A percentile compares a stretch with the other conserved stretches of the same genome.
phyloP scores from a whole-genome alignment of 1,284 basidiomycete species.

The Amylostereum areolatum region DNA sequence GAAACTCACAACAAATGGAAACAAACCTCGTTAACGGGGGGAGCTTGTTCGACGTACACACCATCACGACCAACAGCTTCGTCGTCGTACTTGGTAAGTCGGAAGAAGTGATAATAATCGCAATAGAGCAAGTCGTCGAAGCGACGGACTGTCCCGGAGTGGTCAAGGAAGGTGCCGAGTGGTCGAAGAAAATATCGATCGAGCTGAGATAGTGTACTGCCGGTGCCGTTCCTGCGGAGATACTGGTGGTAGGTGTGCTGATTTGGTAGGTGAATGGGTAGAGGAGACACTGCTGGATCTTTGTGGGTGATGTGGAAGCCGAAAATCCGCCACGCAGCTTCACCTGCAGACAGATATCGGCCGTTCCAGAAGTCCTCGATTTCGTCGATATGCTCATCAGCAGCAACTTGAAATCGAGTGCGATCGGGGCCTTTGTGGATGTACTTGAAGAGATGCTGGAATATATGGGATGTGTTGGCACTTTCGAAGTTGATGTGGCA shows the following conservation, averaged over 20 bases:
- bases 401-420: slow-evolving; percentile 1
- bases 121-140: slow-evolving; percentile 18
- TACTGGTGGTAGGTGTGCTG: slow-evolving; percentile 15
- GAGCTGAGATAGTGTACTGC: slow-evolving; percentile 18
- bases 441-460: slow-evolving; percentile 35
- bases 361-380: slow-evolving; percentile 27
- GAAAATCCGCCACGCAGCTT: slow-evolving; percentile 30
- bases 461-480: slow-evolving; percentile 23
- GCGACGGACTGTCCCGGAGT: background rate
- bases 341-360: slow-evolving; percentile 26
- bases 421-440: slow-evolving; percentile 28
- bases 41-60: slow-evolving; percentile 1
- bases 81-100: slow-evolving; percentile 11
- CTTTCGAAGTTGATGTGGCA: slow-evolving; percentile 34
- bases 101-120: slow-evolving; percentile 20
- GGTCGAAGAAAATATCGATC: slow-evolving; percentile 25
- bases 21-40: slow-evolving; percentile 4
- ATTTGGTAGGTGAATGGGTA: slow-evolving; percentile 25
- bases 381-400: slow-evolving; percentile 19
- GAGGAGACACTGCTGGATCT: slow-evolving; percentile 22
- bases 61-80: too few species aligned
- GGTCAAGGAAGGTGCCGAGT: slow-evolving; percentile 7
- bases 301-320: slow-evolving; percentile 26
- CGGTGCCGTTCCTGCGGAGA: slow-evolving; percentile 4
- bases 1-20: too few species aligned